A percentile compares a stretch with the other conserved stretches of the same genome.
Conservation (phyloP, 1,284 basidiomycete genomes). For the Schizophyllum amplum region DNA sequence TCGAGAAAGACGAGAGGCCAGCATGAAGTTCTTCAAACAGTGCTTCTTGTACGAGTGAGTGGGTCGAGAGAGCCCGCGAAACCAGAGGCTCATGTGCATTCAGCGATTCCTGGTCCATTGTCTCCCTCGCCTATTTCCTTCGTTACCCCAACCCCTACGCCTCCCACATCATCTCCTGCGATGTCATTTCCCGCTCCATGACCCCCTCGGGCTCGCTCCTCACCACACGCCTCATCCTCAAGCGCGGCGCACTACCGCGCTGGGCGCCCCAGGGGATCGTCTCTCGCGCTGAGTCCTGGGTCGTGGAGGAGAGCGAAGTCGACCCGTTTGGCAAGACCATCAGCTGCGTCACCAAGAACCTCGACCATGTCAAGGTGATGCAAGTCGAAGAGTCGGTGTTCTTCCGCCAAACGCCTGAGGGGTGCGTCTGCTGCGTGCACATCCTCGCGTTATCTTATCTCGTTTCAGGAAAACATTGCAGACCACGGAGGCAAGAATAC, state of each 20-base stretch:
- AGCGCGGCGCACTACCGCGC: slow-evolving; percentile 81
- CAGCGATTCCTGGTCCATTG: slow-evolving; percentile 87
- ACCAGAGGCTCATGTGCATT: neutral
- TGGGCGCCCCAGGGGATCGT: slow-evolving; percentile 85
- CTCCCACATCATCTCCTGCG: slow-evolving; percentile 89
- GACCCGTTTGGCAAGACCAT: slow-evolving; percentile 68
- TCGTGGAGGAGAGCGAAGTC: slow-evolving; percentile 87
- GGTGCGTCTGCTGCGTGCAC: slow-evolving; percentile 33
- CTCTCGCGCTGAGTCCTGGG: slow-evolving; percentile 73
- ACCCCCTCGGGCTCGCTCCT: slow-evolving; percentile 71
- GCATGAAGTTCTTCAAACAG: slow-evolving; percentile 76
- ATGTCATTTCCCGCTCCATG: slow-evolving; percentile 80
- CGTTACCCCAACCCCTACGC: slow-evolving; percentile 97
- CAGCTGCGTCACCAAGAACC: slow-evolving; percentile 65
- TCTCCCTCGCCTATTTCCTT: slow-evolving; percentile 88
- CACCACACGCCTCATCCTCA: slow-evolving; percentile 88
- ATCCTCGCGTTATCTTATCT: slow-evolving; percentile 8
- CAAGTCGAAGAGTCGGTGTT: slow-evolving; percentile 68
- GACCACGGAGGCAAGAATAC: slow-evolving; percentile 66
- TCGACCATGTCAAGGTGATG: slow-evolving; percentile 82
- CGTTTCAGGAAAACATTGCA: slow-evolving; percentile 58
- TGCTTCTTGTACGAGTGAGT: slow-evolving; percentile 76
- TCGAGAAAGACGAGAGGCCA: slow-evolving; percentile 2
- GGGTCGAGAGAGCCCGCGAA: too few species aligned
- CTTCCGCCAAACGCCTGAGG: slow-evolving; percentile 53